Percentiles rank a stretch among this genome's conserved stretches.
Conservation (phyloP, 1,139 yeast species). For the Suhomyces yuchorum region DNA sequence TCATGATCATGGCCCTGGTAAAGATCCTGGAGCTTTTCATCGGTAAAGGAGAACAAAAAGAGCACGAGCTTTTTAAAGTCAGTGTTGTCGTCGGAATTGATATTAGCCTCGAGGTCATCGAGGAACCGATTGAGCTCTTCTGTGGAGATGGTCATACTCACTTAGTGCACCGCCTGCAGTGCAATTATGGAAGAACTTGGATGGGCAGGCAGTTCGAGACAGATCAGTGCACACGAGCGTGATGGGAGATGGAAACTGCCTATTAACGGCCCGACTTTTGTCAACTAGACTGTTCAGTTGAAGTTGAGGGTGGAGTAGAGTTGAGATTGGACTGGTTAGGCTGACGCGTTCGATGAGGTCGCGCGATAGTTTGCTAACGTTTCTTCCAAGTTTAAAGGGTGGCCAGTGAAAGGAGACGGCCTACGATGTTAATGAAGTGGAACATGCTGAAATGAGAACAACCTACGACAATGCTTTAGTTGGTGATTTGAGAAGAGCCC, state of each 20-base stretch:
- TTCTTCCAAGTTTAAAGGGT: too few species aligned
- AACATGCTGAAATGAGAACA: too few species aligned
- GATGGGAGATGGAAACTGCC: not conserved
- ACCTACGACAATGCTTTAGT: too few species aligned
- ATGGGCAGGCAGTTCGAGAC: not conserved
- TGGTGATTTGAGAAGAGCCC: too few species aligned
- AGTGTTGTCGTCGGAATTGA: slow-evolving; percentile 34
- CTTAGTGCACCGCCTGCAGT: not conserved
- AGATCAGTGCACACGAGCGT: not conserved
- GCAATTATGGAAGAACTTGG: not conserved
- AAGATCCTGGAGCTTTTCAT: slow-evolving; percentile 23
- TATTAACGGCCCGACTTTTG: not conserved
- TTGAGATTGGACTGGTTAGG: not conserved
- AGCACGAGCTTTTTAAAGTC: slow-evolving; percentile 41
- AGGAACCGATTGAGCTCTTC: slow-evolving; percentile 26
- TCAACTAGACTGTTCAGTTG: not conserved
- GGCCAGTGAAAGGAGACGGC: too few species aligned
- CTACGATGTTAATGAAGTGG: too few species aligned
- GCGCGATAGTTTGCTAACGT: not conserved
- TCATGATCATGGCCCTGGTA: not conserved
- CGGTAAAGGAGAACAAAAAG: slow-evolving; percentile 37
- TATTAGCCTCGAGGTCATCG: slow-evolving; percentile 38
- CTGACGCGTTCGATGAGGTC: not conserved
- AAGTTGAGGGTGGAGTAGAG: not conserved
- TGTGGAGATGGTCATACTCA: slow-evolving; percentile 1